Base-by-base conservation (phyloP, 805 yeast species). In the Wickerhamomyces mucosus region DNA sequence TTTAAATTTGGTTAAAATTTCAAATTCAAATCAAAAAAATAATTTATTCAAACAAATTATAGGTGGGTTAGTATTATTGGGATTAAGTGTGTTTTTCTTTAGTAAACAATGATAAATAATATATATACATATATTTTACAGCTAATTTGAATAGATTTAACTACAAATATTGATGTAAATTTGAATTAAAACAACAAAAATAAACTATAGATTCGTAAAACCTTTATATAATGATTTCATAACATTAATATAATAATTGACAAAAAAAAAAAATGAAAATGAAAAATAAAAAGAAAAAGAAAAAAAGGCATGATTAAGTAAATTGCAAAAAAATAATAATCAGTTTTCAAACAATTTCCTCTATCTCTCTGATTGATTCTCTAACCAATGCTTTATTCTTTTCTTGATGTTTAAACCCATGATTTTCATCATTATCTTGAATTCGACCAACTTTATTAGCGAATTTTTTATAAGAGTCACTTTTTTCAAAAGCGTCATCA, bases 401-500 rank as follows among this genome's bases (percentile, higher is more conserved):
- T 27, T 35, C 33, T 14, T 24, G 25, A n/a, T n/a, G n/a, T n/a
- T n/a, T 3, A 16, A 30, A 28, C 3, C 4, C 27, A 17, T 16
- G 24, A 4, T 26, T 14, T 14, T 28, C 25, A 16, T 29, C 13
- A 6, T 21, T 22, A 15, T 21, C 32, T 20, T 33, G 33, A 14
- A 28, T 37, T 15, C 36, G 36, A 15, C 48, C 54, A 32, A 46
- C 53, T 15, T 47, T 37, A 15, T 39, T 32, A 4, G 41, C 50
- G 31, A 42, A 48, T 5, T 21, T 43, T 25, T 36, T 27, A 27
- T 42, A 46, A 17, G 37, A 32, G 4, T 39, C 45, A 9, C 42
- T 26, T 12, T 40, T 34, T 31, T 46, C 46, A 36, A 41, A 45
- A 21, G 44, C 53, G 25, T 46, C 51, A 20, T 47, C 52, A 23